These are phyloP conservation scores for Saccharomycopsis javanensis DNA, from an alignment of 805 yeast genomes.

Conservation along the genomic window DNA sequence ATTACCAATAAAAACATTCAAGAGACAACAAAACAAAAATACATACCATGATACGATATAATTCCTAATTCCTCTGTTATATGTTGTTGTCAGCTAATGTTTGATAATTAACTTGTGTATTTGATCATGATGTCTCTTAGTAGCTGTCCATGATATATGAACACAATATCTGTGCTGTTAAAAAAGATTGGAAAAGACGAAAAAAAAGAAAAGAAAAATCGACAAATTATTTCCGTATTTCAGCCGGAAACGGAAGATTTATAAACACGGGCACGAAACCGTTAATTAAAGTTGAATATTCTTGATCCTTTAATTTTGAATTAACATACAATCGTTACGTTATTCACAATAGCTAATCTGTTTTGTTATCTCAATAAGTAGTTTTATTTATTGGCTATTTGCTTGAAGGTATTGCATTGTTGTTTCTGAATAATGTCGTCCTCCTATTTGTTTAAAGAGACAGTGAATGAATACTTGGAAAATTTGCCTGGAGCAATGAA, in stretches of 20 bases:
- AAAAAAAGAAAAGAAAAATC: neutral
- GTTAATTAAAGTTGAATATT: neutral
- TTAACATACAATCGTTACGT: too few relatives aligned
- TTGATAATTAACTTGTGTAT: too few relatives aligned
- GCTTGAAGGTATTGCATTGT: neutral
- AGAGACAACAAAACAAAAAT: neutral
- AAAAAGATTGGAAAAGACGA: neutral
- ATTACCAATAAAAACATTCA: neutral
- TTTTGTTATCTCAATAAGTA: too few relatives aligned
- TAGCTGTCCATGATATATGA: neutral
- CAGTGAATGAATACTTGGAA: conserved; percentile 83
- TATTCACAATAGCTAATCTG: too few relatives aligned
- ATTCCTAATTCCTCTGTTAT: too few relatives aligned
- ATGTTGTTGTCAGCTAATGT: neutral
- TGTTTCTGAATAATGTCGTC: conserved; percentile 10
- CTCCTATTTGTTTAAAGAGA: conserved; percentile 43
- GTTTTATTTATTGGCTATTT: too few relatives aligned
- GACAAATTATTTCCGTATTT: neutral
- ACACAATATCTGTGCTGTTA: neutral
- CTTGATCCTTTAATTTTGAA: neutral
- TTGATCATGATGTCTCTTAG: neutral
- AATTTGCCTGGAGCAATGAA: conserved; percentile 85
- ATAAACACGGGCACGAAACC: neutral
- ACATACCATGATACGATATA: neutral
- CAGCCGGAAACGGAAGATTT: neutral